Base-by-base conservation (phyloP, 345 rosid species). In the Pistacia integerrima region DNA sequence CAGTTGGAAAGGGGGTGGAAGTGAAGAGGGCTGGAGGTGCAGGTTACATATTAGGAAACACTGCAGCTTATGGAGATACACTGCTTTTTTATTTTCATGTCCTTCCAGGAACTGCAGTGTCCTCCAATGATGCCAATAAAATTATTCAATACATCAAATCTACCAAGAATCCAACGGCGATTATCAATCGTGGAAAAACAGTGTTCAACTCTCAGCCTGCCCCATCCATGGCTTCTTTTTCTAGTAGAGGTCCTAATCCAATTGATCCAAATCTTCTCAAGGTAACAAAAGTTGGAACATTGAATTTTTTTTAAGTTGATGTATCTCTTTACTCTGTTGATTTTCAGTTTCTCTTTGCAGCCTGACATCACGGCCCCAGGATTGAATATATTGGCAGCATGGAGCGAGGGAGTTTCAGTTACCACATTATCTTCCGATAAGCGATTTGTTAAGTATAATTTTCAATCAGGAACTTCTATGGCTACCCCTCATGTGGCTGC, bases 401-500 rank as follows among this genome's bases (percentile, higher is more conserved):
- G 98, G 98, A 89, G 92, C 4, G 90, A 79, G 69, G 91, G 82
- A 13, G 73, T 80, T 52, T 62, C 93, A 0, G 94, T 92, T 0
- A 79, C 85, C 17, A 88, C 88, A 81, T 2, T 85, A 5, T 60
- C 79, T 11, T 17, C 52, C 1, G 98, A 95, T 73, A 69, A 74
- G 8, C 82, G 95, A 69, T 38, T 61, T 1, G 89, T 89, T 0
- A 60, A 76, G 62, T 95, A 70, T 72, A 90, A 87, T 41, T 7
- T 92, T 0, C 9, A 62, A 6, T 82, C 97, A 1, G 99, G 99
- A 67, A 95, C 99, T 78, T 95, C 99, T 3, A 95, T 95, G 99
- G 80, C 99, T 69, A 84, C 90, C 78, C 98, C 99, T 76, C 99
- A 95, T 82, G 97, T 93, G 30, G 85, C 97, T 11, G 99, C 88